Evolutionary conservation across 192 early-diverging fungal genomes (phyloP).

Genomic region (Fimicolochytrium jonesii): DNA sequence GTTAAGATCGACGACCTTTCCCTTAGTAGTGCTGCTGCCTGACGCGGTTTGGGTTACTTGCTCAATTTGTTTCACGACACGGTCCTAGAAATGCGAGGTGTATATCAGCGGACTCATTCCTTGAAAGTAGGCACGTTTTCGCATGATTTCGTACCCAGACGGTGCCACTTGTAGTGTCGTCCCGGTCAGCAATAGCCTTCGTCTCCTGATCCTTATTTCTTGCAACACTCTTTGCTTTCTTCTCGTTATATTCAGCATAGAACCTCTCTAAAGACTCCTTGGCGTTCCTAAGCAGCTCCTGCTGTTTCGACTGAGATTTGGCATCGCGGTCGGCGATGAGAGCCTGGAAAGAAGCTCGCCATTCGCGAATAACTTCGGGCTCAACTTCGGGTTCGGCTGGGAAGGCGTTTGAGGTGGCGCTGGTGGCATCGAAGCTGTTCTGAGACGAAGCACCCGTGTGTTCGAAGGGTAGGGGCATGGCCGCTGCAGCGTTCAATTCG

Average conservation of each 20-base stretch:
- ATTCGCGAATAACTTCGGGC: slow-evolving; percentile 31
- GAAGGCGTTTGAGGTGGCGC: not conserved
- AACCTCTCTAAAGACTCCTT: slow-evolving; percentile 51
- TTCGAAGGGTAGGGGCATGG: not conserved
- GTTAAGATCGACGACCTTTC: slow-evolving; percentile 24
- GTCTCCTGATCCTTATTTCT: slow-evolving; percentile 50
- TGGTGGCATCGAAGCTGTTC: not conserved
- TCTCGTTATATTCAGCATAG: slow-evolving; percentile 61
- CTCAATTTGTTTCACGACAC: slow-evolving; percentile 45
- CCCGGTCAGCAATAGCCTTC: slow-evolving; percentile 18
- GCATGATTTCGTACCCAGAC: slow-evolving; percentile 47
- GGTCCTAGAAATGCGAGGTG: slow-evolving; percentile 43
- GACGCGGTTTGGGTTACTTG: not conserved
- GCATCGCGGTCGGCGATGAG: slow-evolving; percentile 44
- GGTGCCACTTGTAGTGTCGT: slow-evolving; percentile 31
- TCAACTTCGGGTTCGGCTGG: slow-evolving; percentile 14
- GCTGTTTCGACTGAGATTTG: slow-evolving; percentile 34
- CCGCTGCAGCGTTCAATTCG: slow-evolving; percentile 5
- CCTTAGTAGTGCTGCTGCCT: slow-evolving; percentile 15
- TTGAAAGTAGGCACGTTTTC: too few relatives aligned
- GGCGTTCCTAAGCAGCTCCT: slow-evolving; percentile 32
- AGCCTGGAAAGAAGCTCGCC: slow-evolving; percentile 40
- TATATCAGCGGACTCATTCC: too few relatives aligned
- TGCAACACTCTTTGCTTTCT: slow-evolving; percentile 43
- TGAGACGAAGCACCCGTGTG: slow-evolving; percentile 14